These are phyloP conservation scores for Aspergillus arachidicola DNA, from an alignment of 2,329 filamentous ascomycete genomes.

Conservation along the genomic window DNA sequence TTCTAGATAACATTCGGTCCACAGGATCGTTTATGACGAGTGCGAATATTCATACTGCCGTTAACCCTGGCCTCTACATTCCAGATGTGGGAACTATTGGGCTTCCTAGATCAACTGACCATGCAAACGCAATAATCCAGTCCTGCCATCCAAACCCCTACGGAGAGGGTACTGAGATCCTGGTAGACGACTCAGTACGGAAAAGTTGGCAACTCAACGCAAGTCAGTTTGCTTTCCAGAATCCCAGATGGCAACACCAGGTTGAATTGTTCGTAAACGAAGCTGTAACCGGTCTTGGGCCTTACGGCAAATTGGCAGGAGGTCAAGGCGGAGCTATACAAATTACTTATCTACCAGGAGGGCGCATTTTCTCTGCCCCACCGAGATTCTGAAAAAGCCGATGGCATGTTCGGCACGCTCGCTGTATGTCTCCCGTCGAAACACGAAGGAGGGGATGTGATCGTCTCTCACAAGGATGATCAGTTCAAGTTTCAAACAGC, in stretches of 20 bases:
- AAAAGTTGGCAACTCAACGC: slow-evolving; percentile 16
- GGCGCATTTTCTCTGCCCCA: slow-evolving; percentile 11
- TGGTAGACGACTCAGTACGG: slow-evolving; percentile 15
- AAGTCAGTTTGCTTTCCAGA: slow-evolving; percentile 7
- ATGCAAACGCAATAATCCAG: background rate
- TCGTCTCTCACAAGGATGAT: slow-evolving; percentile 6
- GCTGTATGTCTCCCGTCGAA: slow-evolving; percentile 14
- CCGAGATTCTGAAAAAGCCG: slow-evolving; percentile 11
- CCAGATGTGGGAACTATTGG: slow-evolving; percentile 3
- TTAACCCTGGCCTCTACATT: slow-evolving; percentile 12
- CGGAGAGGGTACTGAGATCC: slow-evolving; percentile 14
- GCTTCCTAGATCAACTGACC: slow-evolving; percentile 8
- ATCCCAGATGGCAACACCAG: slow-evolving; percentile 5
- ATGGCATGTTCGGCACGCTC: slow-evolving; percentile 18
- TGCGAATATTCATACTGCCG: background rate
- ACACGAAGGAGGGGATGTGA: slow-evolving; percentile 14
- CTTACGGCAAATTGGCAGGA: background rate
- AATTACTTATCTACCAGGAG: slow-evolving; percentile 15
- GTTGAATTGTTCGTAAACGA: background rate
- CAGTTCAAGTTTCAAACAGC: slow-evolving; percentile 1
- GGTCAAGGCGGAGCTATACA: slow-evolving; percentile 13
- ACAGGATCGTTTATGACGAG: background rate
- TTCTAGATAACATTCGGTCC: background rate
- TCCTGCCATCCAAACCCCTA: slow-evolving; percentile 11
- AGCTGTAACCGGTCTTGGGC: slow-evolving; percentile 5